phyloP scores from a whole-genome alignment of 805 yeast species.

The Kodamaea fukazawae region DNA sequence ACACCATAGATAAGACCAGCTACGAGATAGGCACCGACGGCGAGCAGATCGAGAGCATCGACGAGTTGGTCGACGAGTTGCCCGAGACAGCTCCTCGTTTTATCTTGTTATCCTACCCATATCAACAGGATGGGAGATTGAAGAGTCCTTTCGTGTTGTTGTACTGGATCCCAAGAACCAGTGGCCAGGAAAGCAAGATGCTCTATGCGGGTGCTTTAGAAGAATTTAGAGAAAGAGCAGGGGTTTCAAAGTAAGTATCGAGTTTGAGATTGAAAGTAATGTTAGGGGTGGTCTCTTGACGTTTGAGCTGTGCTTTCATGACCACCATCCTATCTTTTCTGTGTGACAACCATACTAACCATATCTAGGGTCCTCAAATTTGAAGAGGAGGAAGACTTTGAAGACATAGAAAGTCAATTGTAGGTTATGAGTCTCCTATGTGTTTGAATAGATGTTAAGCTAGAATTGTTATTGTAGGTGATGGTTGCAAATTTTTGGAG shows the following conservation, averaged over 20 bases:
- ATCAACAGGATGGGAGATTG: slow-evolving; percentile 70
- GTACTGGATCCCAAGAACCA: slow-evolving; percentile 87
- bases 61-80: slow-evolving; percentile 66
- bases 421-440: neutral
- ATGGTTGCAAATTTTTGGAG: too few species aligned
- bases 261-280: neutral
- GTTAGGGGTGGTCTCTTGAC: too few species aligned
- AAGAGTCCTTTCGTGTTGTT: slow-evolving; percentile 72
- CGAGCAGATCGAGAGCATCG: slow-evolving; percentile 47
- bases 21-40: slow-evolving; percentile 52
- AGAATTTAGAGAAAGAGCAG: slow-evolving; percentile 71
- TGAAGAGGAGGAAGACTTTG: slow-evolving; percentile 70
- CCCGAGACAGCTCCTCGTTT: slow-evolving; percentile 83
- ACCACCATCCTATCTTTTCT: too few species aligned
- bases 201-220: slow-evolving; percentile 89
- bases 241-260: slow-evolving; percentile 54
- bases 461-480: too few species aligned
- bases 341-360: slow-evolving; percentile 23
- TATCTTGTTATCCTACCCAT: slow-evolving; percentile 73
- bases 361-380: slow-evolving; percentile 51
- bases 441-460: too few species aligned
- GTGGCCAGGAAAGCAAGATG: slow-evolving; percentile 83
- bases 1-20: slow-evolving; percentile 53
- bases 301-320: too few species aligned
- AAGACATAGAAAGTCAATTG: slow-evolving; percentile 45